phyloP scores from a whole-genome alignment of 192 early-diverging fungal genomes.

The Diversispora epigaea region DNA sequence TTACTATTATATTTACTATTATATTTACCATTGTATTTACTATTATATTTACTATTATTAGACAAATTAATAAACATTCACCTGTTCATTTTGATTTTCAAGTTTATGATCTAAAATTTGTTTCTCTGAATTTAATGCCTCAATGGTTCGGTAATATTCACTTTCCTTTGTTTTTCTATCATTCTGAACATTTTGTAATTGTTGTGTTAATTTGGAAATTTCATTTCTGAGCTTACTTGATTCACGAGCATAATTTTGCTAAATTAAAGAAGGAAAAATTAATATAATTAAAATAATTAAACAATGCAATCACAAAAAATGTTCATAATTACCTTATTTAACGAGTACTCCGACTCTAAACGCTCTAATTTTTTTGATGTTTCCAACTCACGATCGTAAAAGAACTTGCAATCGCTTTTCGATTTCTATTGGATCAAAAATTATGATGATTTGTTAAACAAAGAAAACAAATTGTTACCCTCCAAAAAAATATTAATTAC shows the following conservation, averaged over 20 bases:
- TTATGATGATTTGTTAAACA: neutral
- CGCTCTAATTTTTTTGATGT: neutral
- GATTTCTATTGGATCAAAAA: neutral
- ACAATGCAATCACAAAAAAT: neutral
- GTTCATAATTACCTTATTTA: neutral
- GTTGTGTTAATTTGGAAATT: neutral
- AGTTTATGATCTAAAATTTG: neutral
- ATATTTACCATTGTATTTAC: no score
- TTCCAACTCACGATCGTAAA: neutral
- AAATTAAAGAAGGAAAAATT: neutral
- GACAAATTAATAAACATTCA: neutral
- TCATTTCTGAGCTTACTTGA: neutral
- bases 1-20: no score
- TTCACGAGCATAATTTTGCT: neutral
- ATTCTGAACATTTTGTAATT: neutral
- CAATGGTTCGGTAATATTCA: neutral
- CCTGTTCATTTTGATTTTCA: slow-evolving; percentile 7
- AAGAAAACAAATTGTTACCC: neutral
- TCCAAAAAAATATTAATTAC: neutral
- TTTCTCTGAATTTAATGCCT: neutral
- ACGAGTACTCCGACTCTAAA: neutral
- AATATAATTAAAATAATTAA: neutral
- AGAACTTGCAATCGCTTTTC: neutral
- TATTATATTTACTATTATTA: neutral
- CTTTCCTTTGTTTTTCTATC: neutral